Evolutionary conservation across 441 rosid genomes (phyloP).

Genomic region (Croton laevigatus): DNA sequence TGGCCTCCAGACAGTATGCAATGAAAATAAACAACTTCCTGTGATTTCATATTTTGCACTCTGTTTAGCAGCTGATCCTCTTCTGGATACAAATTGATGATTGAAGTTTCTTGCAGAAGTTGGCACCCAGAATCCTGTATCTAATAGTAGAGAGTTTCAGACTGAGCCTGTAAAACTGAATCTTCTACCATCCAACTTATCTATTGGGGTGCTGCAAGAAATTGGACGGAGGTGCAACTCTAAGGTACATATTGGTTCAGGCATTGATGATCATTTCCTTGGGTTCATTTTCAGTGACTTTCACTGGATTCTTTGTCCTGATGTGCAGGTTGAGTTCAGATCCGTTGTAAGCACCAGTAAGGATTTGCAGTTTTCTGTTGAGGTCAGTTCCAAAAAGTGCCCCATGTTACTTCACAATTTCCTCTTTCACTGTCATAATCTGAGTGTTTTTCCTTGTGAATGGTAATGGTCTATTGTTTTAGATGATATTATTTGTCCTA

Average conservation of each 20-base stretch:
- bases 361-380: slow-evolving; percentile 93
- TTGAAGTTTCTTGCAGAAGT: slow-evolving; percentile 47
- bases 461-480: neutral
- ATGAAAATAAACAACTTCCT: neutral
- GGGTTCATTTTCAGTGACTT: slow-evolving; percentile 10
- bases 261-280: slow-evolving; percentile 8
- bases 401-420: neutral
- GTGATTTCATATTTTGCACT: neutral
- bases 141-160: slow-evolving; percentile 51
- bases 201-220: slow-evolving; percentile 82
- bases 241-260: slow-evolving; percentile 44
- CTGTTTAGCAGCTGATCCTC: neutral
- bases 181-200: slow-evolving; percentile 58
- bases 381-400: slow-evolving; percentile 49
- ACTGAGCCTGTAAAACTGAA: slow-evolving; percentile 62
- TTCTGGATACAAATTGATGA: slow-evolving; percentile 19
- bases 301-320: slow-evolving; percentile 12
- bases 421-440: neutral
- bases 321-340: slow-evolving; percentile 80
- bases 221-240: slow-evolving; percentile 93
- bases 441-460: neutral
- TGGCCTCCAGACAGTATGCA: neutral
- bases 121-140: slow-evolving; percentile 53
- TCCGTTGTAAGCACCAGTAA: slow-evolving; percentile 80
- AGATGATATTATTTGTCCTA: neutral